Base-by-base conservation (phyloP, 1,284 basidiomycete genomes). In the Ganoderma resinaceum region DNA sequence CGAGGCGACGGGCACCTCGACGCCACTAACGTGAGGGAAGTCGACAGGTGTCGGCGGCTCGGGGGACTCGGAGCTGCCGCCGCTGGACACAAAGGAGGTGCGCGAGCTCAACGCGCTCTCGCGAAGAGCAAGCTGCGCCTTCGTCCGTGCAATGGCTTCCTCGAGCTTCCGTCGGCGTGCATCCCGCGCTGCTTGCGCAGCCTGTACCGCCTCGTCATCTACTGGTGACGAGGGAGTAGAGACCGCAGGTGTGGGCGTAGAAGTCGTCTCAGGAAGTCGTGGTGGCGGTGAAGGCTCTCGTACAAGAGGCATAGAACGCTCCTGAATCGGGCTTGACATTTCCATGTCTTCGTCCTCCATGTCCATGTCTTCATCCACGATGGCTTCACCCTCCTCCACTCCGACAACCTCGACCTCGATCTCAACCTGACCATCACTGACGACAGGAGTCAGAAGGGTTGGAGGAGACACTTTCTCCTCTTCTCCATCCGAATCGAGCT, bases 401-500 rank as follows among this genome's bases (percentile, higher is more conserved):
- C 53, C 61, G 12, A 29, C 33, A 53, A 61, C 63, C n/a, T 61
- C 62, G 8, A 49, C 49, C 7, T 53, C 23, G 29, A 67, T 35
- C 31, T 58, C 35, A 3, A 14, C 58, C 37, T 60, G 23, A 38
- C 37, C n/a, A 40, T 16, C 23, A 26, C 43, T 8, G 14, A 59
- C 3, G 37, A 12, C 31, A 49, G 46, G 8, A 12, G 23, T 26
- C 12, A 3, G 7, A 16, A 42, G 4, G 38, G 38, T 2, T 12
- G 62, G 33, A 1, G 55, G 35, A 59, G 38, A 6, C 20, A 37
- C 12, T 31, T 37, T 42, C 31, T 43, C 35, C 40, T 43, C 61
- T 20, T 70, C 74, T 35, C 66, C 68, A 4, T 72, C 72, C 1
- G 74, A 75, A 20, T 70, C 74, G 7, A 73, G 64, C 9, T 73